A percentile compares a stretch with the other conserved stretches of the same genome.
Evolutionary conservation across 129 eudicot species (phyloP).

Genomic region (Saussurea involucrata): DNA sequence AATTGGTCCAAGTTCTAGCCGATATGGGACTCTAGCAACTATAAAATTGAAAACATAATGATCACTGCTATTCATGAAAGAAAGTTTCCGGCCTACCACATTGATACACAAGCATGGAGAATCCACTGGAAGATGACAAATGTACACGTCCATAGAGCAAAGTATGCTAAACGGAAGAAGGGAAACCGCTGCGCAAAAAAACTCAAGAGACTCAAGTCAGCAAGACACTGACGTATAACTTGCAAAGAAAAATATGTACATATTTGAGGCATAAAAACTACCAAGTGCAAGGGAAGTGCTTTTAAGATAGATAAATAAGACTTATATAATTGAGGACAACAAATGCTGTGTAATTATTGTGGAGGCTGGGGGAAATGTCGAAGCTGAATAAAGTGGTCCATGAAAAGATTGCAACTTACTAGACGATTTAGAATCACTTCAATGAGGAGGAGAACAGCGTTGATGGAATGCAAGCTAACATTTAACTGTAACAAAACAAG

Average conservation of each 20-base stretch:
- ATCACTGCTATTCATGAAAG: neutral
- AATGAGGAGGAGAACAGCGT: conserved; percentile 64
- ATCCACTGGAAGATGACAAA: conserved; percentile 91
- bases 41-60: neutral
- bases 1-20: too few relatives aligned
- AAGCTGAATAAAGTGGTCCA: neutral
- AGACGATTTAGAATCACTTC: conserved; percentile 57
- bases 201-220: conserved; percentile 3
- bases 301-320: neutral
- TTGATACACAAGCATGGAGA: conserved; percentile 71
- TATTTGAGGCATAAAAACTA: neutral
- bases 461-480: conserved; percentile 73
- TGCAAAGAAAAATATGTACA: neutral
- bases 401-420: conserved; percentile 43
- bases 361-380: neutral
- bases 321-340: neutral
- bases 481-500: conserved; percentile 46
- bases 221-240: neutral
- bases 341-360: neutral
- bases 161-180: conserved; percentile 84
- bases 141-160: conserved; percentile 65
- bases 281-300: neutral
- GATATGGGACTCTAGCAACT: too few relatives aligned
- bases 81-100: conserved; percentile 39
- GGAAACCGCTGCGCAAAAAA: conserved; percentile 67